A percentile compares a stretch with the other conserved stretches of the same genome.
Conservation (phyloP, 108 stramenopile genomes). For the Cyclostephanos tholiformis region DNA sequence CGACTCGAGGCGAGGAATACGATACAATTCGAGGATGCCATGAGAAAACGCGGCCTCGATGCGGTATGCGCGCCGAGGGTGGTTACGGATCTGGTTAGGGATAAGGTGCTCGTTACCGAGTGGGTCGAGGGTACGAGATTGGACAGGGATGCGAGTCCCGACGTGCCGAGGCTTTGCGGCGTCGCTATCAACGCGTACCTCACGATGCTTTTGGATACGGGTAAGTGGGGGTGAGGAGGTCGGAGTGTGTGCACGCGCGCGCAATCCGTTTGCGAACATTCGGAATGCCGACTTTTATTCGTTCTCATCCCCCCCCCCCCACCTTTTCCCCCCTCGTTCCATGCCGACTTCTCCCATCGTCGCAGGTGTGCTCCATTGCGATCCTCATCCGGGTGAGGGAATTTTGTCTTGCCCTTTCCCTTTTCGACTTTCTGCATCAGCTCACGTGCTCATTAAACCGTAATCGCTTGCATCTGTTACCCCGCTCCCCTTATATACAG, state of each 20-base stretch:
- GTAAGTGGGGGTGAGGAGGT: conserved; percentile 56
- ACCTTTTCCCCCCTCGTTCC: no score
- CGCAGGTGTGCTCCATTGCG: conserved; percentile 33
- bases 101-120: conserved; percentile 87
- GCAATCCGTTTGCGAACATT: no score
- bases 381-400: conserved; percentile 40
- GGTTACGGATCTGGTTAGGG: conserved; percentile 59
- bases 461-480: neutral
- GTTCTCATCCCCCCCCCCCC: neutral
- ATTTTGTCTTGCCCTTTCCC: neutral
- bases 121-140: conserved; percentile 91
- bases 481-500: conserved; percentile 28
- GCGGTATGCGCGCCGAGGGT: conserved; percentile 84
- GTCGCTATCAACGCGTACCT: conserved; percentile 86
- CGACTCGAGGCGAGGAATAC: conserved; percentile 81
- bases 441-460: neutral
- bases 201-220: conserved; percentile 85
- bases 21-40: conserved; percentile 64
- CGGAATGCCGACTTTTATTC: no score
- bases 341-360: no score
- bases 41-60: conserved; percentile 71
- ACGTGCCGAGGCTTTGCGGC: conserved; percentile 82
- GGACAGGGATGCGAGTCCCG: conserved; percentile 63
- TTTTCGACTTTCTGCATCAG: neutral
- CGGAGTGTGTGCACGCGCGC: no score